Base-by-base conservation (phyloP, 441 rosid species). In the Viola pubescens region DNA sequence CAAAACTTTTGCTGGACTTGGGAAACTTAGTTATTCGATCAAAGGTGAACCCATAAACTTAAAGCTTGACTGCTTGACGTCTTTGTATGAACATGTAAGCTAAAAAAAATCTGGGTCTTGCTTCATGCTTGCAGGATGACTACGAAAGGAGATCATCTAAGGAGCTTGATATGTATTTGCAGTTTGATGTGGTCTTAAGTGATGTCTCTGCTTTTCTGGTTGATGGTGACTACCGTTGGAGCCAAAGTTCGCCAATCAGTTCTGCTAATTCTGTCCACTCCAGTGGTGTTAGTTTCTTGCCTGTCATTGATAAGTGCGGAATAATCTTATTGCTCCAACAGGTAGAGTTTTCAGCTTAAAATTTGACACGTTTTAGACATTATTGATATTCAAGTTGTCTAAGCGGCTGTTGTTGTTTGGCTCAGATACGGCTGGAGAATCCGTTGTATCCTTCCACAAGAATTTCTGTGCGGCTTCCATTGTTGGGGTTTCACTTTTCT, bases 291-390 rank as follows among this genome's bases (percentile, higher is more conserved):
- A 70, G 69, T 71, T 66, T 91, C 71, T 79, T 94, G 76, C 98
- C 98, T 70, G 97, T 94, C 66, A 72, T 94, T 78, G 99, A 94
- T 59, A 90, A 81, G 68, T 91, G 99, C 49, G 97, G 98, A 63
- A 83, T 87, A 64, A 84, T 87, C 75, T 70, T 94, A 73, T 83
- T 78, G 67, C 79, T 94, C 55, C 96, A 94, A 65, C 99, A 94
- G 97, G 99, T 94, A 79, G 64, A 53, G 49, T 37, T 65, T 42
- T 69, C 43, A 58, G 37, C 61, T 65, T 55, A 55, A 53, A 54
- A 39, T 60, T 70, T 61, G 64, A 26, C 54, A 34, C 71, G 61
- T 68, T 40, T 57, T 60, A 38, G 54, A 16, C 12, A 8, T 40
- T 39, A 38, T n/a, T 46, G 13, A 12, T 5, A 4, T 4, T 19